Conservation (phyloP, 306 rosid species). For the Dalbergia oliveri region DNA sequence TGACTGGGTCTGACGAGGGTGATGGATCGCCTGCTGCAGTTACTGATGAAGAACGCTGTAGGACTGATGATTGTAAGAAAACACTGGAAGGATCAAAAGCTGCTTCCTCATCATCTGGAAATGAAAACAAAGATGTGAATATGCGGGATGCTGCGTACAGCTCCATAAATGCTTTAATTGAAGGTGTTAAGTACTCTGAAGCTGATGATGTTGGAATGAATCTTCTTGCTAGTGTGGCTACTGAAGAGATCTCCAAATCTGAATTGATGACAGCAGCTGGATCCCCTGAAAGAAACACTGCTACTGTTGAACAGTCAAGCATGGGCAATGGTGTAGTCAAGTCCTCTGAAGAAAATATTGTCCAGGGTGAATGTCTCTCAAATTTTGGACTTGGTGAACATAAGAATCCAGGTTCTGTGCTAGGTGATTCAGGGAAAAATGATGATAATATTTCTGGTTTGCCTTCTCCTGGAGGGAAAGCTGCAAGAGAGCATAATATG, state of each 20-base stretch:
- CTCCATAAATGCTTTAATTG: conserved; percentile 82
- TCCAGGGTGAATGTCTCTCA: conserved; percentile 46
- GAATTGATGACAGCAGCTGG: conserved; percentile 59
- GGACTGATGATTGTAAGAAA: conserved; percentile 58
- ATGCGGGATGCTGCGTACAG: conserved; percentile 73
- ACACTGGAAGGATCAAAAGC: conserved; percentile 55
- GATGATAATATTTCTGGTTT: conserved; percentile 47
- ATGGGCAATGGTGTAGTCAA: conserved; percentile 53
- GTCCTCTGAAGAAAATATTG: conserved; percentile 53
- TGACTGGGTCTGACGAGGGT: conserved; percentile 67
- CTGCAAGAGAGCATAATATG: conserved; percentile 36
- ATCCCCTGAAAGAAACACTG: conserved; percentile 66
- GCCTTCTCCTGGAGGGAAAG: conserved; percentile 50
- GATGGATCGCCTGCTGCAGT: conserved; percentile 56
- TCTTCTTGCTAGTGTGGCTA: conserved; percentile 93
- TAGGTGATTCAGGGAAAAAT: conserved; percentile 46
- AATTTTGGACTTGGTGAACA: conserved; percentile 42
- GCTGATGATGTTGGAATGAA: conserved; percentile 90
- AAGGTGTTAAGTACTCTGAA: conserved; percentile 82
- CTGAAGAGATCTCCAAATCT: conserved; percentile 78
- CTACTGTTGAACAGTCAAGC: conserved; percentile 55
- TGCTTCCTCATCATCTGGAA: conserved; percentile 61
- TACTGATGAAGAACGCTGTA: conserved; percentile 57
- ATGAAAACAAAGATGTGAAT: conserved; percentile 57
- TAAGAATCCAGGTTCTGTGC: conserved; percentile 42